Conservation (phyloP, 306 rosid genomes). For the Cicer chorassanicum region DNA sequence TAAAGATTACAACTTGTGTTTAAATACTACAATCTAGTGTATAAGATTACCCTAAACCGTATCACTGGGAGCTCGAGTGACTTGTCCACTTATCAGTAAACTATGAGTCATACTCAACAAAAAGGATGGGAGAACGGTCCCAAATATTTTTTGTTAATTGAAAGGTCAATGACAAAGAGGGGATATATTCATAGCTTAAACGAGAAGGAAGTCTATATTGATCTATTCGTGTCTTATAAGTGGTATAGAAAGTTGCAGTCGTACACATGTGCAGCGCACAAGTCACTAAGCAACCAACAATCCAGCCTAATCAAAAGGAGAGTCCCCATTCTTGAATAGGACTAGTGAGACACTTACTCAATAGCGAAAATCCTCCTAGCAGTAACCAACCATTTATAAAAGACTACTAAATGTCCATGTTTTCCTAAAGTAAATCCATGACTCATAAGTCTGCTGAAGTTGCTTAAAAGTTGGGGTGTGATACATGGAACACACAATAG, state of each 20-base stretch:
- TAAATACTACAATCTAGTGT: too few relatives aligned
- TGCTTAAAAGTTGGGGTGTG: neutral
- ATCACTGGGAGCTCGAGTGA: too few relatives aligned
- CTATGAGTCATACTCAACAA: too few relatives aligned
- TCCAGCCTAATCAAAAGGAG: too few relatives aligned
- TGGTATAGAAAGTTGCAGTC: conserved; percentile 1
- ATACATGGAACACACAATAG: conserved; percentile 11
- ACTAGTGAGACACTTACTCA: neutral
- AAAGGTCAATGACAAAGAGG: conserved; percentile 29
- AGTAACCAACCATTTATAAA: neutral
- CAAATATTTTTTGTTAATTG: conserved; percentile 9
- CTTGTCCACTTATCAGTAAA: too few relatives aligned
- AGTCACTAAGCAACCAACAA: conserved; percentile 25
- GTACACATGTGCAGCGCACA: neutral
- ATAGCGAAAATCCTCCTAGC: neutral
- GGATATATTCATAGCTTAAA: conserved; percentile 9
- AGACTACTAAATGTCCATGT: conserved; percentile 4
- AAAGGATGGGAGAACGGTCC: neutral
- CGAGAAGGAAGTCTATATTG: neutral
- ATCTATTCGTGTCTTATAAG: neutral
- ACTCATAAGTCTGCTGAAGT: conserved; percentile 16
- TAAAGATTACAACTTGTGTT: too few relatives aligned
- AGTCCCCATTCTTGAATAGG: neutral
- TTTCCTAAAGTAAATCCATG: neutral
- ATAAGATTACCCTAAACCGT: too few relatives aligned